Evolutionary conservation across 352 stramenopile genomes (phyloP), one percentile per base, ranked within the genome.

Genomic region (Phytophthora cajani): DNA sequence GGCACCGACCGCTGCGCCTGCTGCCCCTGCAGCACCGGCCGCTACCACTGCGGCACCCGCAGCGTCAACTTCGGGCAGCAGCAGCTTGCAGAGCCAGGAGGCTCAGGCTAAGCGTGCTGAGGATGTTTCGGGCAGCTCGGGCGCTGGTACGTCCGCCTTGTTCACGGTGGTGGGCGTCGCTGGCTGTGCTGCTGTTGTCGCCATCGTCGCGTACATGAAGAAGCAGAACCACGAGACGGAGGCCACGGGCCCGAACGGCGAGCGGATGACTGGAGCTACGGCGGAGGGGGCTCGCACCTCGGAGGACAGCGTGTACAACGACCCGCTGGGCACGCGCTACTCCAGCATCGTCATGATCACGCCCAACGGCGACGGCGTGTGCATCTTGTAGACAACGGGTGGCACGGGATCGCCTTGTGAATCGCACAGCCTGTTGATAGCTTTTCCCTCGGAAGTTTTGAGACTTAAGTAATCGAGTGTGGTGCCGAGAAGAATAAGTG

Each of bases 291-390:
- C 53, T 30, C 82, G 81, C 33, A 74, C 59, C 49, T 92, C 83
- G 6, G 77, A 78, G 21, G 73, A 66, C 25, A 94, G 86, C 53
- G 84, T 94, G 42, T 92, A 92, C 72, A 87, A 85, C 65, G 86
- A 94, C 61, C 86, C 86, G 23, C 65, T 94, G 21, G 83, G 79
- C 49, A 94, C 86, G 64, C 86, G 86, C 42, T 94, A 89, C 76
- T 91, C 82, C n/a, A 94, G 86, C 65, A 94, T 94, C 64, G 86
- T 94, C 68, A 94, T 94, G 86, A 90, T 94, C 75, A 92, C 86
- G 47, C 86, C 86, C 56, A 91, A 92, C 61, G 86, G 86, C 23
- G 82, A 94, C 66, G 86, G 86, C 33, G 82, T 94, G 50, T 94
- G 86, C 74, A 89, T 94, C 38, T 69, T 94, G 59, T 94, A 89